phyloP scores from a whole-genome alignment of 2,329 filamentous ascomycete species.

The Botrytis sinoallii region DNA sequence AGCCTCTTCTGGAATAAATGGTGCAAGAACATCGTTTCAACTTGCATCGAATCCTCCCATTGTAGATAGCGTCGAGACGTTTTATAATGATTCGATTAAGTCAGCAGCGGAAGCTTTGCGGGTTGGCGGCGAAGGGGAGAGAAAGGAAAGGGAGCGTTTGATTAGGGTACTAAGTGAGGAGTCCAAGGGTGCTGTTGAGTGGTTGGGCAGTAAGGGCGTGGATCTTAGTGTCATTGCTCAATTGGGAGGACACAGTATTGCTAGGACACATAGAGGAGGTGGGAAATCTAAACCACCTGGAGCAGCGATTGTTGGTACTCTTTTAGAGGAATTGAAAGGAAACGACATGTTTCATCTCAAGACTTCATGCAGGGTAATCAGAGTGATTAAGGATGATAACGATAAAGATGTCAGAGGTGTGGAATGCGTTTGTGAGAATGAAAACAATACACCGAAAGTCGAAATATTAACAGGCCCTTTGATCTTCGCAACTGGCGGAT shows the following conservation, averaged over 20 bases:
- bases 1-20: constrained; percentile 65
- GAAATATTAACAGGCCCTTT: constrained; percentile 50
- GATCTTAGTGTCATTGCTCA: constrained; percentile 57
- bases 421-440: constrained; percentile 42
- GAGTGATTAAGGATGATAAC: constrained; percentile 41
- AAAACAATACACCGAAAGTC: constrained; percentile 15
- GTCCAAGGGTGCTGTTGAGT: constrained; percentile 51
- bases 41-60: constrained; percentile 36
- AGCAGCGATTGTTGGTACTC: constrained; percentile 53
- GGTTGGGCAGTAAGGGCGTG: constrained; percentile 55
- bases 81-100: constrained; percentile 54
- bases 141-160: constrained; percentile 42
- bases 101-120: constrained; percentile 48
- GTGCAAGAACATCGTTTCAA: constrained; percentile 58
- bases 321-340: constrained; percentile 51
- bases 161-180: constrained; percentile 47
- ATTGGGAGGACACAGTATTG: constrained; percentile 56
- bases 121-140: neutral
- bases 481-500: constrained; percentile 60
- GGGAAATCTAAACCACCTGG: constrained; percentile 54
- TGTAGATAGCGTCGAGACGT: constrained; percentile 39
- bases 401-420: constrained; percentile 49
- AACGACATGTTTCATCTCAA: constrained; percentile 50
- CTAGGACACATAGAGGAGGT: constrained; percentile 56
- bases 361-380: constrained; percentile 52